These are phyloP conservation scores for Xylaria sp. DNA, from an alignment of 2,329 filamentous ascomycete genomes.

Conservation along the genomic window DNA sequence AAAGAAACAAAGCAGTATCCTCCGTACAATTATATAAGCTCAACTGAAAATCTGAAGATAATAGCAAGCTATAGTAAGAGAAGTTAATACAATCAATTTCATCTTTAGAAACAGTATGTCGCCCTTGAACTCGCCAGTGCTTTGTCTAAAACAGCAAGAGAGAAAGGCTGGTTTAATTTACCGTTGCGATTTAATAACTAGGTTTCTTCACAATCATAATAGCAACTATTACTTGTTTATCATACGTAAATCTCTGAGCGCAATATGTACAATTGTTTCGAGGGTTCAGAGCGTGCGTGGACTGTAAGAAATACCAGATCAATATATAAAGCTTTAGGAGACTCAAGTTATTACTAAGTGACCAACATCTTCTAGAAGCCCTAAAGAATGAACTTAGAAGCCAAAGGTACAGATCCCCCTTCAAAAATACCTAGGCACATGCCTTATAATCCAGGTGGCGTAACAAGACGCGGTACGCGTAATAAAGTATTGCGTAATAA, in stretches of 20 bases:
- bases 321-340: background rate
- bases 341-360: background rate
- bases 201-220: too few species aligned
- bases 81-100: background rate
- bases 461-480: background rate
- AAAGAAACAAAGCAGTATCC: background rate
- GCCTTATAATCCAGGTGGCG: background rate
- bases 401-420: background rate
- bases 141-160: background rate
- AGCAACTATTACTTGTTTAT: too few species aligned
- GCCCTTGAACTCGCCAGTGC: too few species aligned
- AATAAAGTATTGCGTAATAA: background rate
- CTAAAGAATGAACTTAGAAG: background rate
- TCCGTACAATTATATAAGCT: background rate
- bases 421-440: background rate
- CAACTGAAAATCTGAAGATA: background rate
- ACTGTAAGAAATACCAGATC: background rate
- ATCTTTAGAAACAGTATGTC: too few species aligned
- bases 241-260: too few species aligned
- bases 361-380: background rate
- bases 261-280: too few species aligned
- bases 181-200: too few species aligned
- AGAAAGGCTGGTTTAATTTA: background rate
- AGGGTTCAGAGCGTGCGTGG: background rate
- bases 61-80: background rate